These are phyloP conservation scores for Ulota crispa DNA, from an alignment of 225 moss, liverwort and hornwort species.

Conservation along the genomic window DNA sequence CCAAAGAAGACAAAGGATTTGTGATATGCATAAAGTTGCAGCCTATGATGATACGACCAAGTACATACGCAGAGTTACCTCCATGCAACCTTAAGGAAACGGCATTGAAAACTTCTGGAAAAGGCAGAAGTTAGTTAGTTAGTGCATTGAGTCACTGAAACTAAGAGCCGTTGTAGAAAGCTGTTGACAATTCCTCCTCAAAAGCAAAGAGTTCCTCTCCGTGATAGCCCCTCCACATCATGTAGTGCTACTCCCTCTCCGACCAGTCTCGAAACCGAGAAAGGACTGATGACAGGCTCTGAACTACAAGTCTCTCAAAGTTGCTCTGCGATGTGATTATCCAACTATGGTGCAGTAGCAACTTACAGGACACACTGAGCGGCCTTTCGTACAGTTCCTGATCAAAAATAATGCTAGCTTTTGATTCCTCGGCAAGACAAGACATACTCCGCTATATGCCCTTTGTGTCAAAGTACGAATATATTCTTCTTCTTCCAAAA, in stretches of 20 bases:
- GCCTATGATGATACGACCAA: constrained; percentile 17
- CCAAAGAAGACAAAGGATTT: background rate
- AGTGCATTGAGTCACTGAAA: background rate
- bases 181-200: constrained; percentile 13
- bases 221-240: background rate
- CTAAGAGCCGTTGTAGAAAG: background rate
- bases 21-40: background rate
- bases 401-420: constrained; percentile 14
- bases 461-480: constrained; percentile 3
- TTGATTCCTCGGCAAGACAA: constrained; percentile 6
- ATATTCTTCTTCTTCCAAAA: background rate
- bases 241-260: background rate
- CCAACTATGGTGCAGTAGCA: constrained; percentile 13
- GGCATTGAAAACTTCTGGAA: background rate
- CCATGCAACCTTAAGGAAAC: background rate
- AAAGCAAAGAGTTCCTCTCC: background rate
- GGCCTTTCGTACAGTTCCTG: background rate
- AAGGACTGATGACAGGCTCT: background rate
- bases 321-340: constrained; percentile 18
- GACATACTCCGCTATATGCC: background rate
- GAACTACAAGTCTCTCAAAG: constrained; percentile 2
- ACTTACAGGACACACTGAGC: background rate
- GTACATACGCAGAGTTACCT: constrained; percentile 2
- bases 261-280: constrained; percentile 6
- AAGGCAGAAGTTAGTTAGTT: background rate